Base-by-base conservation (phyloP, 2,329 filamentous ascomycete genomes). In the Colletotrichum sp. region DNA sequence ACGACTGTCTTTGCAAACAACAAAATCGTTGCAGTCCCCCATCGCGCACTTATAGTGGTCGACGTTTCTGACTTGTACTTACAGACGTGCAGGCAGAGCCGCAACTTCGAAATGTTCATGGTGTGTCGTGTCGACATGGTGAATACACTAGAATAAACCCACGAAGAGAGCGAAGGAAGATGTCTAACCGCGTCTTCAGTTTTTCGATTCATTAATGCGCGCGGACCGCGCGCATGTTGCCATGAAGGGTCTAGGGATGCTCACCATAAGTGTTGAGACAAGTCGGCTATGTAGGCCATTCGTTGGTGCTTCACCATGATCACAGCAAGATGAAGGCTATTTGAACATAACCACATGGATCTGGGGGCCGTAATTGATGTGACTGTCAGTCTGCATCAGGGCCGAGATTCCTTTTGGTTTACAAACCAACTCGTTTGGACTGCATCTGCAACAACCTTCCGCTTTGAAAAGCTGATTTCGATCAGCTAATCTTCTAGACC, bases 121-220 rank as follows among this genome's bases (percentile, higher is more conserved):
- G 10, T 7, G n/a, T 21, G 10, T 12, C 8, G 9, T 39, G 36
- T 39, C 18, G 39, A 44, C n/a, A 0, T 44, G 9, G 8, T 3
- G 39, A 6, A 21, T 13, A 8, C 44, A 6, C 10, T 2, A 13
- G 18, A 21, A 21, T 49, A 21, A 10, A 49, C 6, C 2, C 6
- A 2, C 44, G 3, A 3, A 3, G 10, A 8, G n/a, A 49, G 44
- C 7, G 10, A n/a, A 44, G 10, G 10, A 13, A n/a, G 44, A 12
- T 12, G 5, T 49, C 3, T 49, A 7, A 49, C 9, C 44, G 18
- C 36, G 8, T 10, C 16, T 44, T 44, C 8, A n/a, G 1, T 10
- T 12, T n/a, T 21, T n/a, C 0, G 18, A 21, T 49, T 1, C 9
- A 49, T 7, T 10, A 0, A 21, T 12, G 18, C 10, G 18, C 10